Evolutionary conservation across 768 basidiomycete genomes (phyloP).

Genomic region (Podaxis carcinomalis): DNA sequence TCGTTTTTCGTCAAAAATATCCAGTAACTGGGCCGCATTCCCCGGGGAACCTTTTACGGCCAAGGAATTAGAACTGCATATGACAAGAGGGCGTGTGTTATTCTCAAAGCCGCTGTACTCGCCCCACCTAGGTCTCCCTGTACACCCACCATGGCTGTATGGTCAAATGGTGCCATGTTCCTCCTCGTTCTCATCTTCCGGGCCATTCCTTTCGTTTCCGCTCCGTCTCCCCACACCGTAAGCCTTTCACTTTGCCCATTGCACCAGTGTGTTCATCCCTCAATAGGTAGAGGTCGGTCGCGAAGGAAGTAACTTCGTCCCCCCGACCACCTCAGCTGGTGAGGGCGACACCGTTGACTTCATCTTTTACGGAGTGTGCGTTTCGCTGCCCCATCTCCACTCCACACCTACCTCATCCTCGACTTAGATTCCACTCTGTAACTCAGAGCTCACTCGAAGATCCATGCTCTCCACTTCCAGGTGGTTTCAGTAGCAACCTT

Average conservation of each 20-base stretch:
- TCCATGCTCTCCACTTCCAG: conserved; percentile 34
- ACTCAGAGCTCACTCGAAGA: conserved; percentile 31
- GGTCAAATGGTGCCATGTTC: not conserved
- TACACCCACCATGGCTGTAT: not conserved
- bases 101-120: not conserved
- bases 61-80: not conserved
- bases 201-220: conserved; percentile 3
- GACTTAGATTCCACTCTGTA: conserved; percentile 32
- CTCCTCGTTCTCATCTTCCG: not conserved
- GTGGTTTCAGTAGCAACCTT: conserved; percentile 38
- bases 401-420: not conserved
- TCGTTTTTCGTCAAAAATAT: not conserved
- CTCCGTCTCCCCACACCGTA: conserved; percentile 14
- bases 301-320: conserved; percentile 36
- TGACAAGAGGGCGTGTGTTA: not conserved
- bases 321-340: conserved; percentile 25
- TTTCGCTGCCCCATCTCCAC: not conserved
- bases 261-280: not conserved
- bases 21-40: not conserved
- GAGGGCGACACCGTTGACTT: conserved; percentile 34
- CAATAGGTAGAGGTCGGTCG: conserved; percentile 33
- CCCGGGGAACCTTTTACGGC: not conserved
- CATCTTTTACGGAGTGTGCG: conserved; percentile 34
- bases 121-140: not conserved
- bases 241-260: not conserved